Conservation (phyloP, 148 eudicot species). For the Cornus florida region DNA sequence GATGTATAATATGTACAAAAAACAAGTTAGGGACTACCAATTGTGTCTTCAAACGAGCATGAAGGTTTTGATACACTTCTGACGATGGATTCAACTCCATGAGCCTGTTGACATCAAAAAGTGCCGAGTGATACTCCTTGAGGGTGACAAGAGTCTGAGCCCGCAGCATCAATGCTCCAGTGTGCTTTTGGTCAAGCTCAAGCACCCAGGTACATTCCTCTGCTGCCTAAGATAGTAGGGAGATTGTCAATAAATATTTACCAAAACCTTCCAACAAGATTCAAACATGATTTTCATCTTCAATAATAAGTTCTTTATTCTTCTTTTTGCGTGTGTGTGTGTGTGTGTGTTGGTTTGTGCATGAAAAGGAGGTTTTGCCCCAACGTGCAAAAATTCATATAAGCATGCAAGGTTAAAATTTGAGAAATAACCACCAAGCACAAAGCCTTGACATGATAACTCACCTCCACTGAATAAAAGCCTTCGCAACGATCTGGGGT, state of each 20-base stretch:
- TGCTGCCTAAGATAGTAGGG: slow-evolving; percentile 61
- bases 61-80: slow-evolving; percentile 83
- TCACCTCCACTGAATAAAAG: neutral
- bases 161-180: slow-evolving; percentile 92
- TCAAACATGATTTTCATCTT: neutral
- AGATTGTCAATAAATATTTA: slow-evolving; percentile 10
- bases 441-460: neutral
- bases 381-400: neutral
- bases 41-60: slow-evolving; percentile 79
- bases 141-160: slow-evolving; percentile 94
- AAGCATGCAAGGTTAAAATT: neutral
- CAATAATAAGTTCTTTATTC: neutral
- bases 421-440: neutral
- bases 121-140: slow-evolving; percentile 82
- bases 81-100: slow-evolving; percentile 84
- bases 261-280: neutral
- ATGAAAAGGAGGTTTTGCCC: neutral
- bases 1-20: neutral
- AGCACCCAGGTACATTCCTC: slow-evolving; percentile 91
- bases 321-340: neutral
- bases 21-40: slow-evolving; percentile 51
- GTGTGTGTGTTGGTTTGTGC: neutral
- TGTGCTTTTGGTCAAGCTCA: slow-evolving; percentile 84
- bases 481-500: neutral
- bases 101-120: slow-evolving; percentile 89